Conservation (phyloP, 2,329 filamentous ascomycete species). For the Monosporascus cannonballus region DNA sequence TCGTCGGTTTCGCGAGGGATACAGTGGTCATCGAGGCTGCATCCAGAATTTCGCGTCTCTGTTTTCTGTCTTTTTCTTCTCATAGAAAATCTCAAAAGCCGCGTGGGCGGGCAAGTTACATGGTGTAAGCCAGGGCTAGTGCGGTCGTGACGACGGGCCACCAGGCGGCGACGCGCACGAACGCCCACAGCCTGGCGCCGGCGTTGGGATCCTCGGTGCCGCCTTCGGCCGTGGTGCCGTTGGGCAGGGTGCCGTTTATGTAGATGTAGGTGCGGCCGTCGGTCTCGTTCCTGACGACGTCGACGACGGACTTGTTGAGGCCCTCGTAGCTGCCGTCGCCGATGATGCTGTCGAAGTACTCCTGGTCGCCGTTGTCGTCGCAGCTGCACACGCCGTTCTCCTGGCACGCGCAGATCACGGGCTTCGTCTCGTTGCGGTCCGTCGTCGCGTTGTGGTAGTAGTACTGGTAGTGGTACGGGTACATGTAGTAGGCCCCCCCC, state of each 20-base stretch:
- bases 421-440: slow-evolving; percentile 50
- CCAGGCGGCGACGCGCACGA: slow-evolving; percentile 37
- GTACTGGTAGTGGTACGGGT: slow-evolving; percentile 46
- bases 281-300: slow-evolving; percentile 56
- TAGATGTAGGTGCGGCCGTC: slow-evolving; percentile 51
- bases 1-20: no score
- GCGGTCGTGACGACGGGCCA: slow-evolving; percentile 44
- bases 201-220: slow-evolving; percentile 34
- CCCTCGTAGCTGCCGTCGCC: slow-evolving; percentile 56
- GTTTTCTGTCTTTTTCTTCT: no score
- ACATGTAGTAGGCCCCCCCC: slow-evolving; percentile 43
- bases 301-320: slow-evolving; percentile 57
- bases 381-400: slow-evolving; percentile 46
- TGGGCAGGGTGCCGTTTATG: slow-evolving; percentile 70
- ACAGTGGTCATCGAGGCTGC: no score
- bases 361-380: slow-evolving; percentile 57
- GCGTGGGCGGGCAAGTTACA: slow-evolving; percentile 21
- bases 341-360: slow-evolving; percentile 56
- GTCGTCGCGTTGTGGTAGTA: slow-evolving; percentile 44
- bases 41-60: no score
- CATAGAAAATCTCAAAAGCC: no score
- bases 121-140: slow-evolving; percentile 36
- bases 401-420: slow-evolving; percentile 57
- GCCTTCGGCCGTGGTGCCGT: slow-evolving; percentile 53
- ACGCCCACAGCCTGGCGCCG: slow-evolving; percentile 26